These are phyloP conservation scores for Calycina marina DNA, from an alignment of 2,329 filamentous ascomycete genomes.

Conservation along the genomic window DNA sequence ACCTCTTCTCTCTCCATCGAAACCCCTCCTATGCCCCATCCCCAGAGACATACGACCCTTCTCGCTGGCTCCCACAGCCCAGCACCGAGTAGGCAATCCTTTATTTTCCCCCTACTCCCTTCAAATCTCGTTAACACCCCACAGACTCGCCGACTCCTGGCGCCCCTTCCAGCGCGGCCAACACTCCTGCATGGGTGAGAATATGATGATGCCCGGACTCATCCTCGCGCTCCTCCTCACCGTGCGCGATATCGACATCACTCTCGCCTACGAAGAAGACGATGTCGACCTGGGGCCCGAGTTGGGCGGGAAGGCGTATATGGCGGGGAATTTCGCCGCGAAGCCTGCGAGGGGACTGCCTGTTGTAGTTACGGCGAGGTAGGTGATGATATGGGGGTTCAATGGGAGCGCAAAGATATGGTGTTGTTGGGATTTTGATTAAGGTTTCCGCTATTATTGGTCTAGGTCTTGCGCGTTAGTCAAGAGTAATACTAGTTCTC, in stretches of 20 bases:
- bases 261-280: slow-evolving; percentile 1
- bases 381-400: no score
- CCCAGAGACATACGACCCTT: neutral
- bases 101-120: no score
- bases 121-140: no score
- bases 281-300: slow-evolving; percentile 1
- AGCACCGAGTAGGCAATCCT: no score
- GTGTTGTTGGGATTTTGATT: no score
- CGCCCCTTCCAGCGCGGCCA: slow-evolving; percentile 1
- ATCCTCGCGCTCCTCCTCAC: slow-evolving; percentile 1
- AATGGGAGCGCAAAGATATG: no score
- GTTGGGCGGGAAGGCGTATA: slow-evolving; percentile 1
- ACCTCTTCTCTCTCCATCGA: slow-evolving; percentile 2
- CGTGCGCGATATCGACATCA: slow-evolving; percentile 1
- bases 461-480: no score
- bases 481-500: no score
- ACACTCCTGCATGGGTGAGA: slow-evolving; percentile 2
- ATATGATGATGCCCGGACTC: slow-evolving; percentile 4
- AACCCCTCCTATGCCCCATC: slow-evolving; percentile 1
- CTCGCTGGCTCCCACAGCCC: slow-evolving; percentile 1
- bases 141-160: slow-evolving; percentile 1
- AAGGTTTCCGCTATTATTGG: no score
- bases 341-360: slow-evolving; percentile 2
- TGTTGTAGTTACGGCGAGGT: no score
- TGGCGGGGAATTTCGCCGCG: slow-evolving; percentile 2